Evolutionary conservation across 768 basidiomycete species (phyloP).

Genomic region (Scleroderma bovista): DNA sequence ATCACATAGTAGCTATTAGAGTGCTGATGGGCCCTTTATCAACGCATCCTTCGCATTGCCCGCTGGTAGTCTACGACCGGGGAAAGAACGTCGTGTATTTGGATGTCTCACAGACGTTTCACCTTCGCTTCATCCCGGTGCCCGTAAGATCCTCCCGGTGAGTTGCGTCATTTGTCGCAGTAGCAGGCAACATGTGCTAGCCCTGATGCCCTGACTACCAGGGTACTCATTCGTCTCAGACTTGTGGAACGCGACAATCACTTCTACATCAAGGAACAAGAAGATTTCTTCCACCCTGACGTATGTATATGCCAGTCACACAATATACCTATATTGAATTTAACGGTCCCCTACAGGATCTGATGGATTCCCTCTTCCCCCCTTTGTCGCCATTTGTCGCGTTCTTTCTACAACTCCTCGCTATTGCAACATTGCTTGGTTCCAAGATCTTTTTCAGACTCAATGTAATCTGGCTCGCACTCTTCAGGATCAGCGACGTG

Average conservation of each 20-base stretch:
- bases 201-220: slow-evolving; percentile 10
- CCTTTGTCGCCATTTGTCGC: background rate
- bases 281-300: slow-evolving; percentile 50
- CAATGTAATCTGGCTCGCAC: background rate
- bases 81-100: background rate
- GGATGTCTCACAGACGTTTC: background rate
- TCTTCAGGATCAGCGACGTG: background rate
- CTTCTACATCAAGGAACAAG: slow-evolving; percentile 48
- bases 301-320: background rate
- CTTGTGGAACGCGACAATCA: slow-evolving; percentile 38
- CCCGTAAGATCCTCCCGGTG: slow-evolving; percentile 27
- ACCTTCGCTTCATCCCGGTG: slow-evolving; percentile 37
- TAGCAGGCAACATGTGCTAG: background rate
- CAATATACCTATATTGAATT: background rate
- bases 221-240: slow-evolving; percentile 42
- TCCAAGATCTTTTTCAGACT: background rate
- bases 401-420: background rate
- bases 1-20: too few relatives aligned
- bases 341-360: background rate
- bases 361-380: background rate
- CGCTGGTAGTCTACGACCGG: background rate
- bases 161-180: background rate
- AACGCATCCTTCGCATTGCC: too few relatives aligned
- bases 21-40: too few relatives aligned
- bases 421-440: background rate